phyloP scores from a whole-genome alignment of 2,329 filamentous ascomycete species.

The Cercospora sojina region DNA sequence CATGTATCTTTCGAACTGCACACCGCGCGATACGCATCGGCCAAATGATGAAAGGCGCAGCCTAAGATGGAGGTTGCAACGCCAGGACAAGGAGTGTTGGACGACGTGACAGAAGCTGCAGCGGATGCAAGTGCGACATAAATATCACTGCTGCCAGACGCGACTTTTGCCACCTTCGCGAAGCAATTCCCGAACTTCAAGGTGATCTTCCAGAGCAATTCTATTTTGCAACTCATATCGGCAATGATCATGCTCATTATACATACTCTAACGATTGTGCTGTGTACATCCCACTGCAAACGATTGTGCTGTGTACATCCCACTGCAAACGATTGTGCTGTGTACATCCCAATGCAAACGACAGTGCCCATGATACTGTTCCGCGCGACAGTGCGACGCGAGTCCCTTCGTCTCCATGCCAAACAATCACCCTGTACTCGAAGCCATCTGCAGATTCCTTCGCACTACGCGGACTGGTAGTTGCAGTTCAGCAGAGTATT shows the following conservation, averaged over 20 bases:
- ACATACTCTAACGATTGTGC: background rate
- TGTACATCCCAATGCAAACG: background rate
- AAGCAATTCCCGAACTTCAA: background rate
- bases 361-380: background rate
- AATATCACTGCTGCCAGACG: background rate
- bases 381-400: background rate
- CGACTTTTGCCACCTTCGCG: background rate
- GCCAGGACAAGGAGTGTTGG: background rate
- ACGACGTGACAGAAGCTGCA: background rate
- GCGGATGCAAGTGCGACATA: background rate
- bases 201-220: background rate
- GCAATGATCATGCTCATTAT: background rate
- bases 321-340: background rate
- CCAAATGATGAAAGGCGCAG: background rate
- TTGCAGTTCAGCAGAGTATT: background rate
- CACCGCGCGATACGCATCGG: constrained; percentile 1
- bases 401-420: background rate
- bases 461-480: background rate
- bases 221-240: background rate
- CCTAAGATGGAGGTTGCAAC: background rate
- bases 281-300: too few relatives aligned
- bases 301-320: background rate
- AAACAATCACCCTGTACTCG: background rate
- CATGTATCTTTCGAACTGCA: background rate
- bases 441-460: background rate